Evolutionary conservation across 805 yeast genomes (phyloP), one percentile per base, ranked within the genome.

Genomic region (Lipomyces sp.): DNA sequence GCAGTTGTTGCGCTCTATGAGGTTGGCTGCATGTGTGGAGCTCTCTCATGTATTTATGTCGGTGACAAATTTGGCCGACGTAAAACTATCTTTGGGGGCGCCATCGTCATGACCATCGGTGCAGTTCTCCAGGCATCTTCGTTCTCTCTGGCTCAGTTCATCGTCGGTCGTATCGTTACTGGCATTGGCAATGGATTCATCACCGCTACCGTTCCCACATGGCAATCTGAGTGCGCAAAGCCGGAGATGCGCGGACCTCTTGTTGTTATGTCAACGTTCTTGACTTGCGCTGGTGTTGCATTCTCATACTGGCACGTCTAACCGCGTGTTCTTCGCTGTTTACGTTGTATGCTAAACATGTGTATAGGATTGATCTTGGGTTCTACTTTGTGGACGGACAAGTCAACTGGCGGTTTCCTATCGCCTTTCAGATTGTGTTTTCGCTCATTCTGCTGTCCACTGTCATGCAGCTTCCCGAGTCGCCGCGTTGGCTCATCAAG

Each of bases 401-500:
- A 4, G 80, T 81, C 34, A 80, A 86, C 24, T 90, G 94, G 93
- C 85, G 95, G 80, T 83, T 90, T 77, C 95, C 96, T 15, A 84
- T 90, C 68, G 89, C 91, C 2, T 79, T 89, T 75, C 96, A 90
- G 80, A 80, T 85, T 64, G 70, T 88, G 53, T 87, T 89, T 73
- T 64, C 90, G 60, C 77, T 89, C 57, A 76, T 88, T 59, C 80
- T 90, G 86, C 88, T 67, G 62, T 77, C 57, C 32, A 79, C 81
- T 35, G 75, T 81, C 55, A 73, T 85, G 55, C 84, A 86, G 54
- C 79, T 93, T 33, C 98, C 98, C 0, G 98, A 93, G 77, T 86
- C 94, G 57, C 97, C 97, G 0, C 82, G 98, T 69, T 93, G 84
- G 80, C 87, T 85, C 74, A 90, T 94, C 10, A 86, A 86, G 73